A percentile compares a stretch with the other conserved stretches of the same genome.
These are phyloP conservation scores for Suillus occidentalis DNA, from an alignment of 768 basidiomycete genomes.

Conservation along the genomic window DNA sequence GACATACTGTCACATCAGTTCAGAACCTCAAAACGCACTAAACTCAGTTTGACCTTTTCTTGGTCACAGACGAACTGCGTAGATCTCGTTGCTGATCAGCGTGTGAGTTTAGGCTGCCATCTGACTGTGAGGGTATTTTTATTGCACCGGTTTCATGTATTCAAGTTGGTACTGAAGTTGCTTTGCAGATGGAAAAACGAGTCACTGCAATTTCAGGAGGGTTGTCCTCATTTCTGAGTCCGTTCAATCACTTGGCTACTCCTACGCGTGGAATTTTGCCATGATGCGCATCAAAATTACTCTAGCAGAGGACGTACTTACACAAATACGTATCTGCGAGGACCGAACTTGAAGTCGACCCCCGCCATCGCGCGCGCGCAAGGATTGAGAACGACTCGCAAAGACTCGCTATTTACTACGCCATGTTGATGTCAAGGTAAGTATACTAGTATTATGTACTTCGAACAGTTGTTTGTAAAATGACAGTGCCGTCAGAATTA, in stretches of 20 bases:
- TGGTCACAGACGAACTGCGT: conserved; percentile 99
- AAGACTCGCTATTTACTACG: too few relatives aligned
- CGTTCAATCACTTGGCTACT: not conserved
- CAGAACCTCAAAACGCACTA: conserved; percentile 89
- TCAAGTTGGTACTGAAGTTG: conserved; percentile 2
- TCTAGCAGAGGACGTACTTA: too few relatives aligned
- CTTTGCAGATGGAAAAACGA: conserved; percentile 31
- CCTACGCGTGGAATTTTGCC: not conserved
- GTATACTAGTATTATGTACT: not conserved
- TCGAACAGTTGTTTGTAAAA: not conserved
- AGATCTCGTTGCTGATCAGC: conserved; percentile 89
- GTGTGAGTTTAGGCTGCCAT: conserved; percentile 86
- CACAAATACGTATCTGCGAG: too few relatives aligned
- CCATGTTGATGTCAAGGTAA: too few relatives aligned
- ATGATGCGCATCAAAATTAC: too few relatives aligned
- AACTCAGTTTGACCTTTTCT: conserved; percentile 84
- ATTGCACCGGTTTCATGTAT: not conserved
- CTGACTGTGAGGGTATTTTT: conserved; percentile 77
- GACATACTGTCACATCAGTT: conserved; percentile 44
- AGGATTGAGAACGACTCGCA: too few relatives aligned
- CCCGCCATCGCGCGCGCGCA: too few relatives aligned
- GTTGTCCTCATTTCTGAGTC: not conserved
- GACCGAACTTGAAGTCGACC: too few relatives aligned
- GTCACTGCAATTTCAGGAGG: not conserved
- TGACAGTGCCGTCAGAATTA: not conserved